Conservation (phyloP, 257 asterid genomes). For the Cynanchum wilfordii region DNA sequence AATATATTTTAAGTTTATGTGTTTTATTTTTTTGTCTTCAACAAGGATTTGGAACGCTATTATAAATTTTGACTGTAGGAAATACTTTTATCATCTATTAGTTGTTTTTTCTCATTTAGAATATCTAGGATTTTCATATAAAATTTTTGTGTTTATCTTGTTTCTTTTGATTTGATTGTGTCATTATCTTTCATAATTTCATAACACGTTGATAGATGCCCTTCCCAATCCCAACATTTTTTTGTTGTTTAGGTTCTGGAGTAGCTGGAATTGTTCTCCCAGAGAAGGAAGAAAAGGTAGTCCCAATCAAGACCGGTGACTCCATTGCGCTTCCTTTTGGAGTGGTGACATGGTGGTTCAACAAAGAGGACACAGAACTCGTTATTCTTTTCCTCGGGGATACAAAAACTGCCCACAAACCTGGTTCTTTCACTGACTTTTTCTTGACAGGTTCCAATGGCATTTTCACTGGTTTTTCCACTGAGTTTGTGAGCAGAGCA, state of each 20-base stretch:
- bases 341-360: conserved; percentile 81
- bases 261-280: conserved; percentile 79
- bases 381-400: conserved; percentile 71
- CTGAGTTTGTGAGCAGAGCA: conserved; percentile 62
- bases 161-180: too few relatives aligned
- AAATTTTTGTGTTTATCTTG: too few relatives aligned
- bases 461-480: conserved; percentile 69
- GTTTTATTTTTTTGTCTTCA: too few relatives aligned
- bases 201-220: too few relatives aligned
- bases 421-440: conserved; percentile 63
- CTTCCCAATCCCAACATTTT: neutral
- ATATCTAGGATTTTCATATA: too few relatives aligned
- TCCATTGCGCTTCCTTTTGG: conserved; percentile 87
- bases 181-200: too few relatives aligned
- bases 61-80: too few relatives aligned
- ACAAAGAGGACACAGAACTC: conserved; percentile 68
- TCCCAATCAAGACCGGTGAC: conserved; percentile 82
- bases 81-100: too few relatives aligned
- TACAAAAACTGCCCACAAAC: conserved; percentile 57
- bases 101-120: too few relatives aligned
- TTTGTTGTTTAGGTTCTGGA: conserved; percentile 48
- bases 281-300: conserved; percentile 76
- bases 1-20: too few relatives aligned
- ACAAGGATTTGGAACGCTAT: too few relatives aligned
- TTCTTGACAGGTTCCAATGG: conserved; percentile 64